Evolutionary conservation across 441 rosid species (phyloP).

Genomic region (Populus hybrid): DNA sequence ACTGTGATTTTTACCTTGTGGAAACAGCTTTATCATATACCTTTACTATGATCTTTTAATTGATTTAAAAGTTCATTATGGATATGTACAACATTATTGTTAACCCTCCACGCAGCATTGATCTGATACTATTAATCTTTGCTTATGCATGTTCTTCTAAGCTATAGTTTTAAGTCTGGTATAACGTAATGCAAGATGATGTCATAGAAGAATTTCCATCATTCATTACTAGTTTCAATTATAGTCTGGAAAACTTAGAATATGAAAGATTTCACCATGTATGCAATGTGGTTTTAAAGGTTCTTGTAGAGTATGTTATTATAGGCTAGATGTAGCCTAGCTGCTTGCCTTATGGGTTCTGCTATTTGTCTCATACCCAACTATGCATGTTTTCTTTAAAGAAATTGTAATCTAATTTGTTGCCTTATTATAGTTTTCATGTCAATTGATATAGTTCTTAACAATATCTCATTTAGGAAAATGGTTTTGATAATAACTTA

Average conservation of each 20-base stretch:
- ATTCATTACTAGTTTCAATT: too few species aligned
- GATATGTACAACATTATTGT: not conserved
- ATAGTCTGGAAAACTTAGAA: not conserved
- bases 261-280: not conserved
- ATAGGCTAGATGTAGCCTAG: not conserved
- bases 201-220: too few species aligned
- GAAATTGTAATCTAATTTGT: not conserved
- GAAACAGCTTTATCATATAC: not conserved
- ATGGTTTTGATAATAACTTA: not conserved
- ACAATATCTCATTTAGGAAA: not conserved
- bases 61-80: not conserved
- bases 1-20: not conserved
- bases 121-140: not conserved
- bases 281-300: not conserved
- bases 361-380: not conserved
- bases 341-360: not conserved
- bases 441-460: not conserved
- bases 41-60: not conserved
- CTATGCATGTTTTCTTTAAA: not conserved
- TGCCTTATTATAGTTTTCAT: not conserved
- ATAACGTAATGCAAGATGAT: not conserved
- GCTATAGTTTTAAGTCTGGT: not conserved
- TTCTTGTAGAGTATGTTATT: not conserved
- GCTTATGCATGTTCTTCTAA: not conserved
- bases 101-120: not conserved